Evolutionary conservation across 2,329 filamentous ascomycete species (phyloP), one percentile per base, ranked within the genome.

Genomic region (Calonectria pseudoreteaudii): DNA sequence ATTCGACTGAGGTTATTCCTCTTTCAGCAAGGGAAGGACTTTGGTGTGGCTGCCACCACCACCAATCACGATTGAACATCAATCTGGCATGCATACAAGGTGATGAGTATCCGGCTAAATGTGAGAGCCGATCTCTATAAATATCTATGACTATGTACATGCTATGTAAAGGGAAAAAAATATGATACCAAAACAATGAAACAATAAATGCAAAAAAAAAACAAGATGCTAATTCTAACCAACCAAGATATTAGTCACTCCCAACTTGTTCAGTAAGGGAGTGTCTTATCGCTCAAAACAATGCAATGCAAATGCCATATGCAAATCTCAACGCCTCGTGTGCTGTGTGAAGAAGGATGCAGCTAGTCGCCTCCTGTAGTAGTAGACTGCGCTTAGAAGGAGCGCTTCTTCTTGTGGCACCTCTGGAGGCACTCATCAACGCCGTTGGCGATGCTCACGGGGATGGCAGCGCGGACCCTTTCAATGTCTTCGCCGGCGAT

Each of bases 401-500:
- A 78, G 80, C 90, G 91, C 80, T 85, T 88, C 73, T 83, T 80
- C 20, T 79, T 74, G 68, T 11, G 67, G 47, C 79, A 80, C 64
- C 75, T 79, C 70, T 77, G 44, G 47, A 91, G 81, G 81, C 90
- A 92, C 74, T 85, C 78, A 73, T 91, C 87, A 16, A 91, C 86
- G 65, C 89, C 89, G 28, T 86, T 80, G 4, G 90, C 89, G 53
- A 91, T 84, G 71, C 87, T 89, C 13, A 80, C 79, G 20, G 90
- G 90, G 70, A 81, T 79, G 58, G 82, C 73, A 4, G 76, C 75
- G 77, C 84, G 84, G 75, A 90, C 86, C 68, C 81, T 82, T 31
- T 87, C 86, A 20, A 90, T 83, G 74, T 90, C 85, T 50, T 84
- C 84, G 28, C 87, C 88, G 52, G 84, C 82, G 70, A 90, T 84